Percentiles rank a stretch among this genome's conserved stretches.
These are phyloP conservation scores for Xylariaceae sp. DNA, from an alignment of 2,329 filamentous ascomycete species.

Conservation along the genomic window DNA sequence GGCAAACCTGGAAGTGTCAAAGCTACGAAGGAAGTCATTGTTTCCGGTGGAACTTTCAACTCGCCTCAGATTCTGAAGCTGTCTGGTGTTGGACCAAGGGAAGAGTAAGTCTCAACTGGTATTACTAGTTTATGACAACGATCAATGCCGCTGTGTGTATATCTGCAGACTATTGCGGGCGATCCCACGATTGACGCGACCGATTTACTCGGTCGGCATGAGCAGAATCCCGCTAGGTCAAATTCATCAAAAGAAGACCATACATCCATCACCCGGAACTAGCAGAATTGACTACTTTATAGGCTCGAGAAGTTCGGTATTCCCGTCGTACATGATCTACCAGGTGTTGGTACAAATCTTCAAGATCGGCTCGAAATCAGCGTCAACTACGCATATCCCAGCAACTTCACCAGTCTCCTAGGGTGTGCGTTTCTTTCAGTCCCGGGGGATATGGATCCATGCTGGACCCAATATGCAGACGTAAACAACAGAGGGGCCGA, in stretches of 20 bases:
- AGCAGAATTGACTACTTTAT: not conserved
- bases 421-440: slow-evolving; percentile 15
- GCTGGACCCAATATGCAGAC: slow-evolving; percentile 22
- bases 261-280: not conserved
- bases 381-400: slow-evolving; percentile 32
- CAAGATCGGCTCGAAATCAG: slow-evolving; percentile 47
- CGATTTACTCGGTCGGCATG: too few species aligned
- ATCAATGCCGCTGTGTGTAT: too few species aligned
- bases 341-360: slow-evolving; percentile 53
- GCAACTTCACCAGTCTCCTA: slow-evolving; percentile 15
- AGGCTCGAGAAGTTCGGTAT: slow-evolving; percentile 41
- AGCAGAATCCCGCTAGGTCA: too few species aligned
- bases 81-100: slow-evolving; percentile 45
- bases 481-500: slow-evolving; percentile 12
- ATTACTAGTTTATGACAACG: too few species aligned
- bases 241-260: too few species aligned
- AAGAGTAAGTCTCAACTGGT: slow-evolving; percentile 35
- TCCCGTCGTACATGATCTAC: slow-evolving; percentile 43
- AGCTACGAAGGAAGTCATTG: slow-evolving; percentile 29
- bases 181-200: too few species aligned
- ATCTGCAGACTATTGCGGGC: too few species aligned
- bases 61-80: slow-evolving; percentile 52
- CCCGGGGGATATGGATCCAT: slow-evolving; percentile 32
- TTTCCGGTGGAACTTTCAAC: slow-evolving; percentile 44
- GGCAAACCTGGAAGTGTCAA: slow-evolving; percentile 10